These are phyloP conservation scores for Helicostylum pulchrum DNA, from an alignment of 192 early-diverging fungal genomes.

Conservation along the genomic window DNA sequence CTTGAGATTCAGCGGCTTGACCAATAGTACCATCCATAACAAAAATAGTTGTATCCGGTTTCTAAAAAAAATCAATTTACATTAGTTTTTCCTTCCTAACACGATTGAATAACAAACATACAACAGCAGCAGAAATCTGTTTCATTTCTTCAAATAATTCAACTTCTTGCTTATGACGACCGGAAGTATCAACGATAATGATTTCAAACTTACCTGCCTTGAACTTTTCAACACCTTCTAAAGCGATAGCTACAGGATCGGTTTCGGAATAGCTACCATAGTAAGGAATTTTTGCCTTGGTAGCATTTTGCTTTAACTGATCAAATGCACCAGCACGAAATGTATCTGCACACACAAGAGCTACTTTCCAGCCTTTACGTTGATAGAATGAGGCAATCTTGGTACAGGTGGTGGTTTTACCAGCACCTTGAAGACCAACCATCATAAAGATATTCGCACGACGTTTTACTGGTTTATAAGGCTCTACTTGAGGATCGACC, in stretches of 20 bases:
- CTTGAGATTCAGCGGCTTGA: conserved; percentile 93
- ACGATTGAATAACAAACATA: conserved; percentile 23
- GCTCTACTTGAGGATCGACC: conserved; percentile 83
- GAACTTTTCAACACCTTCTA: conserved; percentile 92
- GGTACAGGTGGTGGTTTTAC: conserved; percentile 96
- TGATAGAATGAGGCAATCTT: conserved; percentile 91
- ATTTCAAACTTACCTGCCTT: conserved; percentile 92
- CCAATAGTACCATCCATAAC: conserved; percentile 99
- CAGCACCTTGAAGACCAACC: conserved; percentile 93
- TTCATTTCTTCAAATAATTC: conserved; percentile 97
- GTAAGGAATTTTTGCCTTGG: conserved; percentile 96
- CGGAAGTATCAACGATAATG: conserved; percentile 98
- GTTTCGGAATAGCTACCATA: conserved; percentile 90
- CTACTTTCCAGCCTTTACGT: conserved; percentile 91
- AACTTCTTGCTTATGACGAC: conserved; percentile 90
- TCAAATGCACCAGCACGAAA: conserved; percentile 98
- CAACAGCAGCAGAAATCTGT: conserved; percentile 83
- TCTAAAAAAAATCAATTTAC: conserved; percentile 27
- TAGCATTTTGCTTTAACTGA: conserved; percentile 97
- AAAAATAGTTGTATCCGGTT: conserved; percentile 90
- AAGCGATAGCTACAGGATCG: conserved; percentile 87
- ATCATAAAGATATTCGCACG: conserved; percentile 92
- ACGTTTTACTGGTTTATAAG: conserved; percentile 84
- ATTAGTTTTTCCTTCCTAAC: neutral
- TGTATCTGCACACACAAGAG: conserved; percentile 92